These are phyloP conservation scores for Aspergillus fructus DNA, from an alignment of 2,329 filamentous ascomycete species.

Conservation along the genomic window DNA sequence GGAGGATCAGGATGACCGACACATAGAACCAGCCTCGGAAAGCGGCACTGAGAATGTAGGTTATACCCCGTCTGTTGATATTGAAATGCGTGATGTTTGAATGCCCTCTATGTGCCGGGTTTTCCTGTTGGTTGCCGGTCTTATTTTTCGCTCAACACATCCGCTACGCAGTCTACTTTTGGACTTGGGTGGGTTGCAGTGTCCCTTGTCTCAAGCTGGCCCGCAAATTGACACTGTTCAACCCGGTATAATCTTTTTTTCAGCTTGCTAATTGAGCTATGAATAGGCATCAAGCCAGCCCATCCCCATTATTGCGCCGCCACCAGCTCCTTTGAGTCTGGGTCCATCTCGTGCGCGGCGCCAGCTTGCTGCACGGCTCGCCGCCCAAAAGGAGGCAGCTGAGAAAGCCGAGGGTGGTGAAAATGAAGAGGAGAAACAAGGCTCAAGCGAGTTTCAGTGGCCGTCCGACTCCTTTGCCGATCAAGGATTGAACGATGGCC, in stretches of 20 bases:
- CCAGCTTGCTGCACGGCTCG: constrained; percentile 84
- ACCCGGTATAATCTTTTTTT: neutral
- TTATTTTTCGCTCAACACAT: constrained; percentile 3
- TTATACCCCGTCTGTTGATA: constrained; percentile 61
- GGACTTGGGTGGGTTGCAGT: constrained; percentile 10
- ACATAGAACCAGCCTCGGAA: constrained; percentile 42
- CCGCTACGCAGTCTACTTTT: neutral
- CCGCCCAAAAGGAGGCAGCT: constrained; percentile 65
- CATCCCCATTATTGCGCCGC: constrained; percentile 48
- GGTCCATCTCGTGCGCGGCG: constrained; percentile 82
- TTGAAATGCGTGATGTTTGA: constrained; percentile 60
- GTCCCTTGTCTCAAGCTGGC: constrained; percentile 4
- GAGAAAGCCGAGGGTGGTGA: constrained; percentile 37
- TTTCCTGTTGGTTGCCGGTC: neutral
- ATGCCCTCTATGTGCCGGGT: neutral
- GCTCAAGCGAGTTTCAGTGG: constrained; percentile 31
- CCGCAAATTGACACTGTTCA: too few species aligned
- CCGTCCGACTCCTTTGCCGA: constrained; percentile 39
- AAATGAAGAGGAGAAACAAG: constrained; percentile 17
- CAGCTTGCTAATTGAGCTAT: constrained; percentile 16
- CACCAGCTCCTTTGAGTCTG: constrained; percentile 79
- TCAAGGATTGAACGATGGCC: constrained; percentile 35
- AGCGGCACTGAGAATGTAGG: constrained; percentile 65
- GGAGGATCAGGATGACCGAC: constrained; percentile 62
- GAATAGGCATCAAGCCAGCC: constrained; percentile 39